Evolutionary conservation across 192 early-diverging fungal species (phyloP), one percentile per base, ranked within the genome.

Genomic region (Neocallimastix lanati): DNA sequence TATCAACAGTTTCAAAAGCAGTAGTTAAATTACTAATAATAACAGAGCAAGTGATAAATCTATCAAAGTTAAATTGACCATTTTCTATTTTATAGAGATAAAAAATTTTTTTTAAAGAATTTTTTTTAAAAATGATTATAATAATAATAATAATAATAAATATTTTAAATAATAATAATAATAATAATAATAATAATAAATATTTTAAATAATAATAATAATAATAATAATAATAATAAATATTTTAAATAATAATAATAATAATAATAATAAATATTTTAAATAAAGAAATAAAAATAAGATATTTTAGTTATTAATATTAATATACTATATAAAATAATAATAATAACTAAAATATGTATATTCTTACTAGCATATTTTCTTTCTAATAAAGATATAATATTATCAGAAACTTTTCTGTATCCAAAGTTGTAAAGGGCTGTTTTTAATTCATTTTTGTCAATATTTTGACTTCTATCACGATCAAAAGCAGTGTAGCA

Each of bases 401-500:
- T 67, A 11, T 67, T 67, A n/a, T 67, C 50, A n/a, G 50, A 67
- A n/a, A 67, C n/a, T 1, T 67, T 67, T 9, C 92, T 93, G 84
- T 91, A 94, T 18, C 93, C 91, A 85, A 95, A 95, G 5, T 90
- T 86, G 25, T 80, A 85, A 82, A 95, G 85, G 0, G 93, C 93
- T 18, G 87, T 87, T 79, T 78, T 82, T 84, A 95, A 85, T 83
- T 95, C 93, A 21, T 81, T 82, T 78, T 86, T 88, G 79, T 94
- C 91, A 80, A 95, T 93, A 76, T 87, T 91, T 35, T 93, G 93
- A 35, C 90, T 91, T 80, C 87, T 86, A 82, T 94, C 93, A 28
- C 84, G 82, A 81, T 94, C 93, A 81, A 93, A 94, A 12, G 88
- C 86, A 82, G 85, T 85, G 85, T 94, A 94, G 83, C 93, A 94